Evolutionary conservation across 768 basidiomycete genomes (phyloP), one percentile per base, ranked within the genome.

Genomic region (Phaeolepiota aurea): DNA sequence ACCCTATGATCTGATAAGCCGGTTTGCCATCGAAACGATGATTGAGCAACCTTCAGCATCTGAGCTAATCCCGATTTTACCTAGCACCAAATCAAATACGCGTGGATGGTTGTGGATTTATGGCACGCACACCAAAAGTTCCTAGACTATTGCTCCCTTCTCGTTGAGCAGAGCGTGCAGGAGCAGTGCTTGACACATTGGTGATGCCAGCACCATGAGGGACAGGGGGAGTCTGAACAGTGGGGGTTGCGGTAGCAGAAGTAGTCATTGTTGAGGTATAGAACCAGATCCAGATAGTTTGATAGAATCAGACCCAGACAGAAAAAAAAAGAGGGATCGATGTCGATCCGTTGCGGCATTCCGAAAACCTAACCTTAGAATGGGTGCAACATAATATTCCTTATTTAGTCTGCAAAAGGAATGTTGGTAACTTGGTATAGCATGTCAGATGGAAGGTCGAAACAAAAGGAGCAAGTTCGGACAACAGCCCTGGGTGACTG

Each of bases 21-120:
- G 40, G 36, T 37, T 41, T 32, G 32, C 11, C 25, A 28, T 16
- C 15, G 32, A 41, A 5, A 11, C 30, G 14, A 19, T 23, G 28
- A 19, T 11, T 42, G 39, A 50, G 64, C 25, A 37, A 83, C 87
- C 76, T 96, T 96, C 54, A 96, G 71, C 93, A 98, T 96, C 72
- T 96, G 91, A 3, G 93, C 91, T 34, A 98, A 70, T 44, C 90
- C 92, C 16, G 87, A 87, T 63, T 93, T 93, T 54, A 93, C 91
- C 86, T 88, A 40, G 43, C 19, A 42, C 48, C 22, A 28, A 18
- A 39, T 41, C 28, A 21, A 36, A 18, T 32, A 32, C 16, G 38
- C 22, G 25, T 32, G 33, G n/a, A n/a, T n/a, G n/a, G n/a, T n/a
- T n/a, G n/a, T n/a, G n/a, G n/a, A n/a, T n/a, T n/a, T n/a, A n/a